A percentile compares a stretch with the other conserved stretches of the same genome.
phyloP scores from a whole-genome alignment of 2,329 filamentous ascomycete species.

The Aaosphaeria pasadenensis region DNA sequence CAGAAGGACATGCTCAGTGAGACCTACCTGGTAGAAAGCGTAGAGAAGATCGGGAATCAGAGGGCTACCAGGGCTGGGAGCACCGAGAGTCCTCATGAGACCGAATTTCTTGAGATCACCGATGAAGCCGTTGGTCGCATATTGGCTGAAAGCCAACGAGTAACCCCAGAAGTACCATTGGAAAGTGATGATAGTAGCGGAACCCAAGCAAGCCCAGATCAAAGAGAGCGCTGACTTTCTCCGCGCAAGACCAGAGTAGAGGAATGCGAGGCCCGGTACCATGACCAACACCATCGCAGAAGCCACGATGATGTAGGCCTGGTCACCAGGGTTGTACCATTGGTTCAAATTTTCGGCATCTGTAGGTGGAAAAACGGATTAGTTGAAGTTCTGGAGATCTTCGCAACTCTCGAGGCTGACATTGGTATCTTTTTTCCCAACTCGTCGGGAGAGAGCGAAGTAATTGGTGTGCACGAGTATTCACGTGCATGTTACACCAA shows the following conservation, averaged over 20 bases:
- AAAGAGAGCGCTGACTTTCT: constrained; percentile 96
- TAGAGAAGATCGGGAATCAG: constrained; percentile 88
- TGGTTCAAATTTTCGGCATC: constrained; percentile 87
- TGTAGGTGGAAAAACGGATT: constrained; percentile 37
- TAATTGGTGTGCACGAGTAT: not conserved
- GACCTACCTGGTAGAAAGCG: constrained; percentile 81
- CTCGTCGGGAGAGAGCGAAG: not conserved
- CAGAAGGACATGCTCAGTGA: not conserved
- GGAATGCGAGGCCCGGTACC: constrained; percentile 93
- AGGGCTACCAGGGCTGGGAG: constrained; percentile 83
- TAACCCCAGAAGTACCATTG: constrained; percentile 99
- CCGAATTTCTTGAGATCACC: constrained; percentile 88
- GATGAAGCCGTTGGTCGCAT: constrained; percentile 84
- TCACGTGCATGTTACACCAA: constrained; percentile 17
- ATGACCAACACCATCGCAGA: constrained; percentile 94
- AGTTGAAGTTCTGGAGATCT: not conserved
- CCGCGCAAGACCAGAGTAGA: constrained; percentile 96
- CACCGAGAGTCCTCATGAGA: constrained; percentile 76
- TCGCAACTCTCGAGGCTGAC: too few relatives aligned
- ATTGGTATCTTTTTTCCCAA: not conserved
- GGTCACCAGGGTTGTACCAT: constrained; percentile 89
- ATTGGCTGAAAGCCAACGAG: constrained; percentile 83
- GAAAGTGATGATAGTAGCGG: constrained; percentile 85
- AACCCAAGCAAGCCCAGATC: constrained; percentile 97
- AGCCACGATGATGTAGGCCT: constrained; percentile 87